Evolutionary conservation across 2,329 filamentous ascomycete genomes (phyloP).

Genomic region (Ophiocordyceps australis): DNA sequence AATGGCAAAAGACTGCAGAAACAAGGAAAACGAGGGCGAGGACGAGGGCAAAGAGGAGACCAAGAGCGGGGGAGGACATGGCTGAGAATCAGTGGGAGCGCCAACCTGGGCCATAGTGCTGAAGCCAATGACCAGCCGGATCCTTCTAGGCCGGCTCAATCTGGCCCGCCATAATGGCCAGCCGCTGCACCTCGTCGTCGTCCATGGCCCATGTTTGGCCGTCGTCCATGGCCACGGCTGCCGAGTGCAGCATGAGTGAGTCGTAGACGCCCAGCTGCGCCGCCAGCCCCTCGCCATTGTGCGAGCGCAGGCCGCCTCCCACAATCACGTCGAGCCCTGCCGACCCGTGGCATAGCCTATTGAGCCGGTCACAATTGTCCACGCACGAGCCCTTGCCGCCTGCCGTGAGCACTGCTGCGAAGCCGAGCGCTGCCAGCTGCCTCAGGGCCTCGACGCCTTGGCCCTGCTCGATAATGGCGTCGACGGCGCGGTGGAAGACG

Average conservation of each 20-base stretch:
- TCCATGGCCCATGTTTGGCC: conserved; percentile 9
- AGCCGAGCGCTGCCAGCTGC: conserved; percentile 22
- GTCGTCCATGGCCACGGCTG: conserved; percentile 2
- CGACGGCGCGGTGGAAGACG: conserved; percentile 39
- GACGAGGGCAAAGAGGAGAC: conserved; percentile 1
- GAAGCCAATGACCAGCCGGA: conserved; percentile 9
- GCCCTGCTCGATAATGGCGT: conserved; percentile 19
- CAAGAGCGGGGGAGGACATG: too few species aligned
- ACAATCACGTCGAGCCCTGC: conserved; percentile 26
- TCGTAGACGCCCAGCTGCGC: conserved; percentile 8
- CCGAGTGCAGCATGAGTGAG: conserved; percentile 4
- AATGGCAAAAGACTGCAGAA: too few species aligned
- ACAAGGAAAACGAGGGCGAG: neutral
- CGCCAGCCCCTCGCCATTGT: conserved; percentile 16
- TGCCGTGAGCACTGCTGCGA: conserved; percentile 32
- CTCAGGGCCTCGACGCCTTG: conserved; percentile 10
- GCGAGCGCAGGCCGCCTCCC: conserved; percentile 29
- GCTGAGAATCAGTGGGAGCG: neutral
- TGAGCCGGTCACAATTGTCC: conserved; percentile 10
- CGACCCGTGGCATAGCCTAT: conserved; percentile 13
- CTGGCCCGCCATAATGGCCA: too few species aligned
- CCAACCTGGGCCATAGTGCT: conserved; percentile 4
- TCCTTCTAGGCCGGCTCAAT: conserved; percentile 9
- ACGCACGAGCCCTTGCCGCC: conserved; percentile 24
- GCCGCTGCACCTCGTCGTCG: too few species aligned